Percentiles rank a stretch among this genome's conserved stretches.
Evolutionary conservation across 345 rosid genomes (phyloP).

Genomic region (Acer campestre): DNA sequence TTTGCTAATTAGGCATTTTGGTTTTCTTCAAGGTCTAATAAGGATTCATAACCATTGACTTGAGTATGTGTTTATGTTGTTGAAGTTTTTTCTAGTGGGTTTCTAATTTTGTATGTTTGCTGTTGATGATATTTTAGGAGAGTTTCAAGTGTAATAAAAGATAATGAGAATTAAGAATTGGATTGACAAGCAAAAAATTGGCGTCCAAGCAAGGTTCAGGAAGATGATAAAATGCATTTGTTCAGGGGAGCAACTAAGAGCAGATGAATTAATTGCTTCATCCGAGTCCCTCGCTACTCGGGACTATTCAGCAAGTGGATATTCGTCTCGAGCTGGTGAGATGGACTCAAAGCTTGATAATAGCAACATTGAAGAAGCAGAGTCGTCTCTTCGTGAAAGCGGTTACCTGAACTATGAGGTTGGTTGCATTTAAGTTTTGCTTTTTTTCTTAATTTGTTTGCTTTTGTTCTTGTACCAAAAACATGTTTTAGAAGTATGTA

Average conservation of each 20-base stretch:
- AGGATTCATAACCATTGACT: neutral
- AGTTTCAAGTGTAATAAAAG: conserved; percentile 35
- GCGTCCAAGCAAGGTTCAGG: conserved; percentile 37
- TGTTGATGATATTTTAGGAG: conserved; percentile 27
- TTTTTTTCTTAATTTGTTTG: neutral
- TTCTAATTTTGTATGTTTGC: conserved; percentile 23
- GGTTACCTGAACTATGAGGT: conserved; percentile 82
- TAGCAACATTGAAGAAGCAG: conserved; percentile 82
- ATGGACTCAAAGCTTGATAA: conserved; percentile 57
- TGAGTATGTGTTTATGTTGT: conserved; percentile 5
- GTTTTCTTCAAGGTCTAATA: conserved; percentile 7
- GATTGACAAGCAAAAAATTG: conserved; percentile 38
- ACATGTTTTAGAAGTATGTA: neutral
- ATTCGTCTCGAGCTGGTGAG: conserved; percentile 66
- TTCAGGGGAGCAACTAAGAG: conserved; percentile 51
- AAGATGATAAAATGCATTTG: conserved; percentile 81
- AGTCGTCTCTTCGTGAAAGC: conserved; percentile 80
- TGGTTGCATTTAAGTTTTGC: conserved; percentile 19
- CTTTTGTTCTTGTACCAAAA: neutral
- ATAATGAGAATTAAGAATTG: conserved; percentile 51
- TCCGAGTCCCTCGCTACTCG: conserved; percentile 82
- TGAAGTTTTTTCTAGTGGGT: conserved; percentile 14
- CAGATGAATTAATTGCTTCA: conserved; percentile 52
- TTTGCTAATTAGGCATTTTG: neutral
- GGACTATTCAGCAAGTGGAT: conserved; percentile 74